A percentile compares a stretch with the other conserved stretches of the same genome.
Evolutionary conservation across 2,329 filamentous ascomycete genomes (phyloP).

Genomic region (Colletotrichum limetticola): DNA sequence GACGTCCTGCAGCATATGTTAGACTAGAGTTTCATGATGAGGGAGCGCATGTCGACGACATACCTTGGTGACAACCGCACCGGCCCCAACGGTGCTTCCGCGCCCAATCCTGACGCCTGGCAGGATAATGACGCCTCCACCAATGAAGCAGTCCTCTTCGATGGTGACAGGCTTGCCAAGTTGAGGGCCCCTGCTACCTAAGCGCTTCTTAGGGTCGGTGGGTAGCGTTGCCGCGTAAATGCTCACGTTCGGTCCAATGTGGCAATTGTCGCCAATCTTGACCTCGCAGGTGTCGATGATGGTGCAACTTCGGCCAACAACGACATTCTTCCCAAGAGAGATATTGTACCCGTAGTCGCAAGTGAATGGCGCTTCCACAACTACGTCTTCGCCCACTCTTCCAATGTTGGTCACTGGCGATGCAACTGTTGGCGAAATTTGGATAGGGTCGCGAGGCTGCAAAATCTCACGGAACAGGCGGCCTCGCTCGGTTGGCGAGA

Average conservation of each 20-base stretch:
- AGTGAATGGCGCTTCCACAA: slow-evolving; percentile 87
- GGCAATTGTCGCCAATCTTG: slow-evolving; percentile 80
- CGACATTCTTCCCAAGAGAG: slow-evolving; percentile 84
- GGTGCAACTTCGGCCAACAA: slow-evolving; percentile 84
- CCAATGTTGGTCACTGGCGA: slow-evolving; percentile 65
- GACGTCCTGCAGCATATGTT: slow-evolving; percentile 60
- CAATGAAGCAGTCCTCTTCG: slow-evolving; percentile 87
- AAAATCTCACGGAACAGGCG: slow-evolving; percentile 79
- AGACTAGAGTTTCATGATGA: slow-evolving; percentile 24
- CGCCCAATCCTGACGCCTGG: slow-evolving; percentile 84
- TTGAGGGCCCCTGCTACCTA: slow-evolving; percentile 79
- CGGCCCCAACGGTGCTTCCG: slow-evolving; percentile 83
- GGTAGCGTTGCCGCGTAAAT: slow-evolving; percentile 82
- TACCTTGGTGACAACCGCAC: slow-evolving; percentile 85
- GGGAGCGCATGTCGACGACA: slow-evolving; percentile 36
- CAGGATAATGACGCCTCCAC: slow-evolving; percentile 80
- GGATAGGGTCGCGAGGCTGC: slow-evolving; percentile 67
- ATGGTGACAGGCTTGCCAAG: slow-evolving; percentile 79
- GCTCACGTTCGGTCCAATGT: slow-evolving; percentile 86
- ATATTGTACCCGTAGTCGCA: slow-evolving; percentile 99
- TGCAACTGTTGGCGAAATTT: slow-evolving; percentile 65
- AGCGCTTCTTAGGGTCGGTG: slow-evolving; percentile 77
- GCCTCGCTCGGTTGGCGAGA: slow-evolving; percentile 74
- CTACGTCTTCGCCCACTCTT: slow-evolving; percentile 77
- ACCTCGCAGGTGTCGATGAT: slow-evolving; percentile 90